phyloP scores from a whole-genome alignment of 23 red algal species.

The Chondrus crispus region DNA sequence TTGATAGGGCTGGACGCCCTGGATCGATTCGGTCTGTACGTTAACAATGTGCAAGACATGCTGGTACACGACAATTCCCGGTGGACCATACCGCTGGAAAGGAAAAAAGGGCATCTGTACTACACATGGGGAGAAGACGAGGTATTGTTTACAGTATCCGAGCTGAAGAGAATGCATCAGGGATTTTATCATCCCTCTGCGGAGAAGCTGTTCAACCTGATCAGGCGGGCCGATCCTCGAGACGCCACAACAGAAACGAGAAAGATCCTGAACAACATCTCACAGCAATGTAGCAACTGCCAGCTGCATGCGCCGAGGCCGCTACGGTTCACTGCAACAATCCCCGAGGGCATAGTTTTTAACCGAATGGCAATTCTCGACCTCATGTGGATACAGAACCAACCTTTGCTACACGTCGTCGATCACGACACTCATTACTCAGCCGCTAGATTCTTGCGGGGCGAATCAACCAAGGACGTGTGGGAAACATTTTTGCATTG shows the following conservation, averaged over 20 bases:
- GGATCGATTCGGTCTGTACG: not conserved
- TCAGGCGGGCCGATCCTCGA: not conserved
- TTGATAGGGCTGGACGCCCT: not conserved
- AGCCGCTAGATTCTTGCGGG: not conserved
- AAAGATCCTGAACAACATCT: not conserved
- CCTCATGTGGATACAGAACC: not conserved
- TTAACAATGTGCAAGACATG: not conserved
- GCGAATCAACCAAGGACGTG: not conserved
- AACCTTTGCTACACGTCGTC: not conserved
- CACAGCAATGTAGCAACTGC: not conserved
- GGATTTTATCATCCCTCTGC: not conserved
- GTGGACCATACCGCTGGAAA: not conserved
- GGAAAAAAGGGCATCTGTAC: not conserved
- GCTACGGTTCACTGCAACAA: not conserved
- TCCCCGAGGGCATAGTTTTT: not conserved
- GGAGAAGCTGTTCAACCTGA: not conserved
- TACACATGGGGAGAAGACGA: not conserved
- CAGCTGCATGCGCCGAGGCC: not conserved
- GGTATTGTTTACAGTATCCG: not conserved
- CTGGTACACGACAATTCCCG: not conserved
- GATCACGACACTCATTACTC: slow-evolving; percentile 9
- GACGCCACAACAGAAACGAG: not conserved
- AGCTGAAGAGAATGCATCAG: not conserved
- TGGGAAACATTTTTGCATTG: slow-evolving; percentile 14
- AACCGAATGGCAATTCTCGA: not conserved